phyloP scores from a whole-genome alignment of 1,284 basidiomycete genomes.

The Microbotryum silenes-acaulis region DNA sequence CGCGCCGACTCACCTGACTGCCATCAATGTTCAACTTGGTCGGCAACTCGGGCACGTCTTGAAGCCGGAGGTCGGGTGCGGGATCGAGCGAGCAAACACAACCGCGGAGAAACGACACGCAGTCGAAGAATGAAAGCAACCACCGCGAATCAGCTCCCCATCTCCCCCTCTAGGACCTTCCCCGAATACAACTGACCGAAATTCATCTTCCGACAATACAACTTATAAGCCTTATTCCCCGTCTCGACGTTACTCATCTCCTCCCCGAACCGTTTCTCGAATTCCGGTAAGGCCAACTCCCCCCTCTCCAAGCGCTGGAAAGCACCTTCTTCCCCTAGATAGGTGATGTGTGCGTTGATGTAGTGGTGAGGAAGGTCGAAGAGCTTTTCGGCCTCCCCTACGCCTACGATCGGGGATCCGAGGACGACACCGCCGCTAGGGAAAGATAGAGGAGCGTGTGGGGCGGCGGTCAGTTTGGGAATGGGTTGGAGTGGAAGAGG shows the following conservation, averaged over 20 bases:
- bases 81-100: too few species aligned
- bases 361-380: slow-evolving; percentile 38
- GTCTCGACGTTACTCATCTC: slow-evolving; percentile 35
- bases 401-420: slow-evolving; percentile 38
- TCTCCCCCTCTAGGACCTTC: not conserved
- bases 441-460: not conserved
- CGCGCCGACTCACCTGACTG: slow-evolving; percentile 28
- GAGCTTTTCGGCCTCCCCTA: slow-evolving; percentile 35
- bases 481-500: not conserved
- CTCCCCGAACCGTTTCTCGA: slow-evolving; percentile 37
- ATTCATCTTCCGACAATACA: slow-evolving; percentile 34
- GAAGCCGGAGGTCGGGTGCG: not conserved
- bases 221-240: slow-evolving; percentile 34
- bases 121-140: not conserved
- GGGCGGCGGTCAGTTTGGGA: not conserved
- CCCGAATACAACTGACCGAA: slow-evolving; percentile 8
- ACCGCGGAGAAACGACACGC: too few species aligned
- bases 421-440: slow-evolving; percentile 39
- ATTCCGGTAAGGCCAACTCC: slow-evolving; percentile 37
- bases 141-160: not conserved
- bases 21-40: slow-evolving; percentile 32
- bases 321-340: slow-evolving; percentile 36
- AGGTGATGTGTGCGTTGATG: slow-evolving; percentile 41
- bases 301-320: slow-evolving; percentile 41
- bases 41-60: slow-evolving; percentile 36